phyloP scores from a whole-genome alignment of 768 basidiomycete genomes.

The Amanita phalloides region DNA sequence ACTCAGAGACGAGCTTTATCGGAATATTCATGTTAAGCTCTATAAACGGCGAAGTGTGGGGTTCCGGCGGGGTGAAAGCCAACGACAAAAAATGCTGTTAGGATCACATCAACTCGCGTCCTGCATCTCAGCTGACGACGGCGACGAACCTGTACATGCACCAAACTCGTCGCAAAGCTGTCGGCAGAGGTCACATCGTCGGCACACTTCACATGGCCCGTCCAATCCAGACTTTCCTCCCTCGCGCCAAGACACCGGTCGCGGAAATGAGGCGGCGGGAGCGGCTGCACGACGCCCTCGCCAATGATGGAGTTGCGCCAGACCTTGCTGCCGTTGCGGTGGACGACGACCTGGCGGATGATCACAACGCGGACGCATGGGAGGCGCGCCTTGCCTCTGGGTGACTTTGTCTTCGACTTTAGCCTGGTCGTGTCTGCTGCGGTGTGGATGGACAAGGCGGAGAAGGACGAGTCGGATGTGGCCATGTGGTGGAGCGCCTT shows the following conservation, averaged over 20 bases:
- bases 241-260: constrained; percentile 1
- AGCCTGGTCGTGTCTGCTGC: neutral
- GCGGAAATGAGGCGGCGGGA: constrained; percentile 25
- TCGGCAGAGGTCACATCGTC: constrained; percentile 25
- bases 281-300: constrained; percentile 36
- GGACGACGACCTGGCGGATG: constrained; percentile 34
- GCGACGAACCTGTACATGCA: constrained; percentile 29
- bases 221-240: constrained; percentile 47
- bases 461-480: constrained; percentile 3
- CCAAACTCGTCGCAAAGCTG: constrained; percentile 33
- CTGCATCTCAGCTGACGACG: neutral
- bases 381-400: constrained; percentile 4
- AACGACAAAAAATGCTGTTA: constrained; percentile 49
- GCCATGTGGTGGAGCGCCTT: neutral
- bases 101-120: neutral
- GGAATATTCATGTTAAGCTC: constrained; percentile 34
- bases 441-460: constrained; percentile 15
- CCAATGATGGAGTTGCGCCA: constrained; percentile 33
- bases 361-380: constrained; percentile 36
- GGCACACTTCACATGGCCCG: constrained; percentile 35
- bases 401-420: neutral
- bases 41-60: constrained; percentile 23
- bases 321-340: constrained; percentile 20
- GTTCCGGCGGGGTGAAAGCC: constrained; percentile 28
- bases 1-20: constrained; percentile 49